Evolutionary conservation across 352 stramenopile species (phyloP).

Genomic region (Pythium pectinolyticum): DNA sequence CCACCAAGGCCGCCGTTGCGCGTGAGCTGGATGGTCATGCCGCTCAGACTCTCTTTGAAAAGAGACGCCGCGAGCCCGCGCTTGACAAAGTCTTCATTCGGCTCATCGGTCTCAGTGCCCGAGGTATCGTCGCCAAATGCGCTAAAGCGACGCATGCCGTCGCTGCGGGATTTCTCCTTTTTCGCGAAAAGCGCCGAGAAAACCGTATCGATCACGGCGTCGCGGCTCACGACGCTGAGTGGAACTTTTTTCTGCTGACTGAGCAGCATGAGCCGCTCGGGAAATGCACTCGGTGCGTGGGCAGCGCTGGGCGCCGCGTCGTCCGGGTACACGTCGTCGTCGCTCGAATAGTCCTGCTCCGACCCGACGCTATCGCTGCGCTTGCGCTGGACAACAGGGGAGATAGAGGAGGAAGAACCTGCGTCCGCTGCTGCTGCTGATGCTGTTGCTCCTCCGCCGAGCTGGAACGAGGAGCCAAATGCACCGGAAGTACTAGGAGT

Average conservation of each 20-base stretch:
- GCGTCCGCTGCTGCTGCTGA: background rate
- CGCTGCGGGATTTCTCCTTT: constrained; percentile 27
- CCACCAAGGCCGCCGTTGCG: too few relatives aligned
- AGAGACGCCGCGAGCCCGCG: constrained; percentile 66
- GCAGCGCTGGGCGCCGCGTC: constrained; percentile 17
- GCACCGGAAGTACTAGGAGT: background rate
- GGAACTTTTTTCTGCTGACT: constrained; percentile 80
- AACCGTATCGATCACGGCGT: constrained; percentile 82
- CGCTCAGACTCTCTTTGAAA: constrained; percentile 64
- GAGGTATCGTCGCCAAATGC: constrained; percentile 68
- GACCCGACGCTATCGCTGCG: constrained; percentile 47
- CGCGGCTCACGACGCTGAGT: constrained; percentile 67
- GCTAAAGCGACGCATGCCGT: constrained; percentile 36
- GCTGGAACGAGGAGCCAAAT: constrained; percentile 15
- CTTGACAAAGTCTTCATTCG: constrained; percentile 87
- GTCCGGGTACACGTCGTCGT: constrained; percentile 74
- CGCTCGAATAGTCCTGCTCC: constrained; percentile 45
- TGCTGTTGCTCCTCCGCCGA: background rate
- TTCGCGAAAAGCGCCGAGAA: constrained; percentile 72
- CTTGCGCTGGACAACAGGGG: constrained; percentile 22
- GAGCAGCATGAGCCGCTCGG: constrained; percentile 70
- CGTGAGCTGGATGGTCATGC: constrained; percentile 26
- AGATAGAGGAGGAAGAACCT: too few relatives aligned
- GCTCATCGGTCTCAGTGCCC: constrained; percentile 76
- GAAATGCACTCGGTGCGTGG: constrained; percentile 52